phyloP scores from a whole-genome alignment of 768 basidiomycete genomes.

The Suillus lakei region DNA sequence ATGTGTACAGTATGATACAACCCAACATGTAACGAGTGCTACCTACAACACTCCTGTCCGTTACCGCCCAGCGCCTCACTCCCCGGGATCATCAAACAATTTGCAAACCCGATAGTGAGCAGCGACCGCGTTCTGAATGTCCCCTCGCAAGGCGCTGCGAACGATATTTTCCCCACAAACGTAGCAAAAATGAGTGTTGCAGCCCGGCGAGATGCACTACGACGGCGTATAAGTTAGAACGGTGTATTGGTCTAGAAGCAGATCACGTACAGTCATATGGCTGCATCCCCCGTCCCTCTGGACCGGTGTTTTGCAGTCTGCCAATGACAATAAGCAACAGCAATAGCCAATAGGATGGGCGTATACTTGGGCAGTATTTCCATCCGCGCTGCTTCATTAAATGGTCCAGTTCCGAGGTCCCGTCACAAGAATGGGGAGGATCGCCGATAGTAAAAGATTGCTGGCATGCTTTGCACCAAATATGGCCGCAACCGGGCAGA shows the following conservation, averaged over 20 bases:
- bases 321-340: background rate
- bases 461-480: constrained; percentile 68
- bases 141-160: constrained; percentile 37
- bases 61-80: background rate
- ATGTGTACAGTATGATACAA: background rate
- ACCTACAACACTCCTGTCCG: background rate
- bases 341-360: background rate
- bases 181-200: constrained; percentile 65
- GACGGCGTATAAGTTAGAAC: background rate
- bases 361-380: constrained; percentile 65
- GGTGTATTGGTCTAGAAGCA: background rate
- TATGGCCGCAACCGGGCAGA: constrained; percentile 47
- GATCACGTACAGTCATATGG: constrained; percentile 57
- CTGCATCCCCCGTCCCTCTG: constrained; percentile 58
- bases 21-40: background rate
- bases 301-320: constrained; percentile 53
- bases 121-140: constrained; percentile 35
- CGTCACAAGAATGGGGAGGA: constrained; percentile 61
- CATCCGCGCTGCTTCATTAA: constrained; percentile 61
- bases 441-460: constrained; percentile 41
- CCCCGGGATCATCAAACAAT: constrained; percentile 39
- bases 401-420: constrained; percentile 54
- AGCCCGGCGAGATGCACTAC: constrained; percentile 61
- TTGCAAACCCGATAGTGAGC: constrained; percentile 39
- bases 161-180: constrained; percentile 53